These are phyloP conservation scores for Paramecium pentaurelia DNA, from an alignment of 73 alveolate genomes.

Conservation along the genomic window DNA sequence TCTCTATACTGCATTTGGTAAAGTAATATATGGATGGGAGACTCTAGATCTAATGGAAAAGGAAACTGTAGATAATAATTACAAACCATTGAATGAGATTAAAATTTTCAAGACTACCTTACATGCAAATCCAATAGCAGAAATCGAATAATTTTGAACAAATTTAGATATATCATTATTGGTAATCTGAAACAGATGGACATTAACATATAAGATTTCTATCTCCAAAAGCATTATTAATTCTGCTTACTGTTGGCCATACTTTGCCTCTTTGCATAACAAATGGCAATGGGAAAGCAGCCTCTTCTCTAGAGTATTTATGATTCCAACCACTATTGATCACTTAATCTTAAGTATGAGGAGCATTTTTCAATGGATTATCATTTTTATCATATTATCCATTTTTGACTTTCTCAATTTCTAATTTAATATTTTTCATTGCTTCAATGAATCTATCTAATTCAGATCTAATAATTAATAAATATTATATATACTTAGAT, in stretches of 20 bases:
- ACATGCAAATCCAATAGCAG: constrained; percentile 79
- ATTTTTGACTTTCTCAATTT: constrained; percentile 80
- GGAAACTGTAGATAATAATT: constrained; percentile 72
- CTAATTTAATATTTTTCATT: constrained; percentile 86
- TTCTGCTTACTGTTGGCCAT: constrained; percentile 93
- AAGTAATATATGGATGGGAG: constrained; percentile 72
- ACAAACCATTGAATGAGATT: constrained; percentile 67
- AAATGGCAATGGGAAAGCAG: constrained; percentile 96
- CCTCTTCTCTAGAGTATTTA: constrained; percentile 87
- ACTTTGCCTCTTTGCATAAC: constrained; percentile 76
- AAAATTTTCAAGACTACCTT: constrained; percentile 49
- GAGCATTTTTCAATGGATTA: constrained; percentile 87
- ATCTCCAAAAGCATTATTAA: constrained; percentile 93
- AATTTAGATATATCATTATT: not conserved
- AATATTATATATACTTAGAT: constrained; percentile 36
- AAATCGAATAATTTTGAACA: constrained; percentile 49
- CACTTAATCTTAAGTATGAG: constrained; percentile 84
- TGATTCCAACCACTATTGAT: constrained; percentile 75
- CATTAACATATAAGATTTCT: constrained; percentile 76
- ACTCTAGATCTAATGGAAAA: constrained; percentile 66
- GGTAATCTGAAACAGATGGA: constrained; percentile 13
- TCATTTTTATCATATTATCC: constrained; percentile 78
- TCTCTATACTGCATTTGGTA: constrained; percentile 69
- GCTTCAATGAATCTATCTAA: constrained; percentile 94
- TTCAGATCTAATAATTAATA: constrained; percentile 69